Percentiles rank a stretch among this genome's conserved stretches.
Evolutionary conservation across 2,329 filamentous ascomycete genomes (phyloP).

Genomic region (Colletotrichum incanum): DNA sequence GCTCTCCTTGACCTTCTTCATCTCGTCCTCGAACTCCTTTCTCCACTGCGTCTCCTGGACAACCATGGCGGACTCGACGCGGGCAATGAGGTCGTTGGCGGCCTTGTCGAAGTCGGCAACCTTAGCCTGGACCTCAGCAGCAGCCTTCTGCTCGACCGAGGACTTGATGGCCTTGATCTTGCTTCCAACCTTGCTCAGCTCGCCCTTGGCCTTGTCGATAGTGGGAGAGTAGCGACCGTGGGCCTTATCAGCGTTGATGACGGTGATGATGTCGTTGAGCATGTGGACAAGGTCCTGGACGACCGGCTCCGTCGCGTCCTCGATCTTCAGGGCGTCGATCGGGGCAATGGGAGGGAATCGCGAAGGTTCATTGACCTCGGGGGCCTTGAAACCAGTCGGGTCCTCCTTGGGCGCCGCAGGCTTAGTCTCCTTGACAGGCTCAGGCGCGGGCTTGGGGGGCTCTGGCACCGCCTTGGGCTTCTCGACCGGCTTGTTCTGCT

Average conservation of each 20-base stretch:
- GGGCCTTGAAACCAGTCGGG: conserved; percentile 63
- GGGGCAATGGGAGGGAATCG: conserved; percentile 75
- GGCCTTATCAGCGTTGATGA: conserved; percentile 89
- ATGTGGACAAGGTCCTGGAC: conserved; percentile 96
- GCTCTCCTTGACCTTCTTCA: conserved; percentile 81
- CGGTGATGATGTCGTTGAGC: conserved; percentile 94
- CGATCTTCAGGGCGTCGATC: conserved; percentile 84
- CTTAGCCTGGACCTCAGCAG: conserved; percentile 81
- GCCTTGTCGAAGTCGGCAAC: conserved; percentile 87
- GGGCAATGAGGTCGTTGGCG: conserved; percentile 87
- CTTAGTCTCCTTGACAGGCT: conserved; percentile 53
- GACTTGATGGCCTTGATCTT: conserved; percentile 84
- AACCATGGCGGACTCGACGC: conserved; percentile 88
- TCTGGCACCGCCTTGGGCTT: conserved; percentile 42
- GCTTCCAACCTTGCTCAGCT: conserved; percentile 82
- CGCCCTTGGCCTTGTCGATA: conserved; percentile 87
- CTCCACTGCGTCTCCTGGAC: conserved; percentile 88
- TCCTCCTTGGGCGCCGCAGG: conserved; percentile 47
- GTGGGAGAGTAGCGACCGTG: conserved; percentile 83
- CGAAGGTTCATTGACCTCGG: conserved; percentile 78
- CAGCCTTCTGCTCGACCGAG: conserved; percentile 78
- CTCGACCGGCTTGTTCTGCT: conserved; percentile 50
- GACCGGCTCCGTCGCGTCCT: conserved; percentile 85
- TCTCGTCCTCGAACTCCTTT: conserved; percentile 89
- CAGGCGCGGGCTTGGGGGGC: conserved; percentile 38